Evolutionary conservation across 345 rosid genomes (phyloP).

Genomic region (Microcos paniculata): DNA sequence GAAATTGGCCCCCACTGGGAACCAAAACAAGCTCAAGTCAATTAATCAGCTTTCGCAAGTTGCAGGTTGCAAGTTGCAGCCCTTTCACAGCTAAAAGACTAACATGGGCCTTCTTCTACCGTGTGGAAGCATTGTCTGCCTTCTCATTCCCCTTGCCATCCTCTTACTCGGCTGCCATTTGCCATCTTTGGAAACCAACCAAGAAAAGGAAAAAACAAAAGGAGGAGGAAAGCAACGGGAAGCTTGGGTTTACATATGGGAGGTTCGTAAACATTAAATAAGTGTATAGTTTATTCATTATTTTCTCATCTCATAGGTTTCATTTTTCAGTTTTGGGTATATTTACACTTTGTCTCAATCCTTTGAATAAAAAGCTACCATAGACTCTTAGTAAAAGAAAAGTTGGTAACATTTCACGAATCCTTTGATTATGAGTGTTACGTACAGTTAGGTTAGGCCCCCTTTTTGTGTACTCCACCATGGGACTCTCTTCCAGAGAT

Average conservation of each 20-base stretch:
- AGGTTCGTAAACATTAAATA: background rate
- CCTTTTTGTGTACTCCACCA: too few species aligned
- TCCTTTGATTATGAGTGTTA: too few species aligned
- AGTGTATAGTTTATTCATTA: background rate
- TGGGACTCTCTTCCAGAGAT: too few species aligned
- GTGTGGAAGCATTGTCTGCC: background rate
- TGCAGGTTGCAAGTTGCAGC: background rate
- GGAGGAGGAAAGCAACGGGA: background rate
- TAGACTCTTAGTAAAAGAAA: too few species aligned
- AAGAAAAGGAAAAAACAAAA: background rate
- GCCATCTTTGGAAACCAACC: background rate
- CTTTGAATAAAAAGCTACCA: too few species aligned
- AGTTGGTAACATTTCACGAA: too few species aligned
- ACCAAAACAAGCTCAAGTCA: background rate
- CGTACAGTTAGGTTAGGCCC: too few species aligned
- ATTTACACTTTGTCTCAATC: too few species aligned
- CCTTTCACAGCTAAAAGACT: too few species aligned
- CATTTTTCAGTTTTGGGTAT: too few species aligned
- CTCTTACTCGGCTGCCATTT: background rate
- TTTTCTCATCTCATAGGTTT: background rate
- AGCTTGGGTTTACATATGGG: background rate
- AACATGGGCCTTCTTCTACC: background rate
- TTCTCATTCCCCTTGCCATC: background rate
- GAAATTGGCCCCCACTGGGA: constrained; percentile 4
- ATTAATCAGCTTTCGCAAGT: background rate